phyloP scores from a whole-genome alignment of 495 filamentous ascomycete genomes.

The Penicillium angulare region DNA sequence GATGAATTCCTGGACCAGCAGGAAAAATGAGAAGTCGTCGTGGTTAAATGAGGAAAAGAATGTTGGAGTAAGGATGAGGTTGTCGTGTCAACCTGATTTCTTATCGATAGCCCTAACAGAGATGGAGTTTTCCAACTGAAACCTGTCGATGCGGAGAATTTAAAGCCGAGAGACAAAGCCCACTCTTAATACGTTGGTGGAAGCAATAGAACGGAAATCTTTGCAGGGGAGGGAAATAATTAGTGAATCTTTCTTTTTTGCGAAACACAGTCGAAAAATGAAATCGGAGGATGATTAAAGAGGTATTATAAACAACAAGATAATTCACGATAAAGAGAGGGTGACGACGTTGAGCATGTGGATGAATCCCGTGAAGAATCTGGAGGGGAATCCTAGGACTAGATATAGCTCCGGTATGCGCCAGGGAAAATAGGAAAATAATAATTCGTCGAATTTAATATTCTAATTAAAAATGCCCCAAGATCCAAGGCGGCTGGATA shows the following conservation, averaged over 20 bases:
- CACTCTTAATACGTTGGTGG: conserved; percentile 7
- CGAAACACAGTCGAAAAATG: too few species aligned
- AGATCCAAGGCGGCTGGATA: conserved; percentile 9
- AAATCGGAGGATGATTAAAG: neutral
- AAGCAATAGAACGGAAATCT: conserved; percentile 18
- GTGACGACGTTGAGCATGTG: conserved; percentile 36
- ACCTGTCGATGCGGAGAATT: conserved; percentile 30
- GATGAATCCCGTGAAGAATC: conserved; percentile 41
- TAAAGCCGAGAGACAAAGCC: conserved; percentile 20
- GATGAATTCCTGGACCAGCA: conserved; percentile 23
- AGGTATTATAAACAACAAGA: neutral
- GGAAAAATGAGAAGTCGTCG: conserved; percentile 23
- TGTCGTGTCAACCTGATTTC: conserved; percentile 47
- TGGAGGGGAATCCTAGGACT: conserved; percentile 23
- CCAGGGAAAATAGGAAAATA: conserved; percentile 7
- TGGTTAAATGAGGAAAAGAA: conserved; percentile 24
- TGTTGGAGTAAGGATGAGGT: conserved; percentile 47
- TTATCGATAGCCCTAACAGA: conserved; percentile 39
- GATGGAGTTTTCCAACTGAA: conserved; percentile 16
- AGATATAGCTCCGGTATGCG: conserved; percentile 36
- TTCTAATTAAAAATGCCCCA: neutral
- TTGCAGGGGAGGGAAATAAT: neutral
- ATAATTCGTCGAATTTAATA: neutral
- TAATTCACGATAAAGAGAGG: conserved; percentile 17
- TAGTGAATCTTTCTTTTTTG: too few species aligned